Evolutionary conservation across 164 flowering plant species (phyloP).

Genomic region (Vitis labrusca): DNA sequence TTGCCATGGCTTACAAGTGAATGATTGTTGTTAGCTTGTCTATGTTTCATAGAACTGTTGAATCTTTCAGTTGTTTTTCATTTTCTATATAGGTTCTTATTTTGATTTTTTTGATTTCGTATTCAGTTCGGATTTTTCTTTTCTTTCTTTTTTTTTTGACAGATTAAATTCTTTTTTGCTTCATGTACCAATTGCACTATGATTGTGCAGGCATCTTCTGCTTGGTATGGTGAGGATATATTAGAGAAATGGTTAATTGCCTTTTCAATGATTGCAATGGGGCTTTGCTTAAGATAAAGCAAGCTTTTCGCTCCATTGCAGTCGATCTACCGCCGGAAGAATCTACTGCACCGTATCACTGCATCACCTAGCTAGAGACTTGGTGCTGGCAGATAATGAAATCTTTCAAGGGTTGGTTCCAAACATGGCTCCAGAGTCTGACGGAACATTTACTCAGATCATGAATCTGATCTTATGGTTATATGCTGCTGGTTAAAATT

Average conservation of each 20-base stretch:
- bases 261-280: slow-evolving; percentile 99
- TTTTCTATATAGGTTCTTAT: no score
- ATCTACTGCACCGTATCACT: slow-evolving; percentile 97
- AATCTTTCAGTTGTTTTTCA: no score
- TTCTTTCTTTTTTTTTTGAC: slow-evolving; percentile 19
- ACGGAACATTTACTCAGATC: no score
- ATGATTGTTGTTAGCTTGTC: no score
- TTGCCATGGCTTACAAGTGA: no score
- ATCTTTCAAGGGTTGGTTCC: slow-evolving; percentile 80
- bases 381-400: slow-evolving; percentile 92
- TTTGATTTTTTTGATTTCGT: no score
- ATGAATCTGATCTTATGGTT: no score
- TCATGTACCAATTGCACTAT: slow-evolving; percentile 92
- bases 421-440: neutral
- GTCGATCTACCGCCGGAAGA: slow-evolving; percentile 99
- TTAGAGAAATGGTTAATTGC: slow-evolving; percentile 88
- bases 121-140: neutral
- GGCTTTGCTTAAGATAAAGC: slow-evolving; percentile 93
- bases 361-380: slow-evolving; percentile 96
- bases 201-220: slow-evolving; percentile 95
- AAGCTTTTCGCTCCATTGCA: slow-evolving; percentile 95
- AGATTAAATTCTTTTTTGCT: slow-evolving; percentile 92
- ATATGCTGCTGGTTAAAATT: no score
- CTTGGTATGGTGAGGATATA: slow-evolving; percentile 99
- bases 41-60: no score